Percentiles rank a stretch among this genome's conserved stretches.
Conservation (phyloP, 345 rosid species). For the Geranium brycei region DNA sequence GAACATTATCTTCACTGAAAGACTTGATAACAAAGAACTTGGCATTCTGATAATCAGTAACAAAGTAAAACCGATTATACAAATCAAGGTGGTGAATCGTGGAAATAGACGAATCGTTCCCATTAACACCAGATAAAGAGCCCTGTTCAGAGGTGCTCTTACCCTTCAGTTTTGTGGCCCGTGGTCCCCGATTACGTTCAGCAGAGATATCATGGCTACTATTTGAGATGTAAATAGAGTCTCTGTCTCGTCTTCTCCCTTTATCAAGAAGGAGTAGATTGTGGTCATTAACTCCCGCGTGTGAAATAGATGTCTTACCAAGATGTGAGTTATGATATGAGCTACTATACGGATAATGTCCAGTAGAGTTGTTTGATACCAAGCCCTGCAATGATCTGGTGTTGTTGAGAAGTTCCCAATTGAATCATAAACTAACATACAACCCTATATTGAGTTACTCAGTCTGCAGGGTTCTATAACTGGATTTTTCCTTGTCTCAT, state of each 20-base stretch:
- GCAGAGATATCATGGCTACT: slow-evolving; percentile 52
- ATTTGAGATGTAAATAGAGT: slow-evolving; percentile 47
- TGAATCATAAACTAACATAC: background rate
- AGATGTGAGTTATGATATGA: slow-evolving; percentile 46
- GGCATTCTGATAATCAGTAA: slow-evolving; percentile 53
- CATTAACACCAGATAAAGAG: background rate
- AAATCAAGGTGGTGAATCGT: slow-evolving; percentile 27
- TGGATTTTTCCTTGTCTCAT: too few species aligned
- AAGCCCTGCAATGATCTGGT: slow-evolving; percentile 44
- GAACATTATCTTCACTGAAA: slow-evolving; percentile 94
- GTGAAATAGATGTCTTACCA: slow-evolving; percentile 38
- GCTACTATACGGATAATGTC: slow-evolving; percentile 40
- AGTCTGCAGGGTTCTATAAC: too few species aligned
- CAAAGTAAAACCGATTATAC: slow-evolving; percentile 45
- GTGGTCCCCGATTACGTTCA: slow-evolving; percentile 85
- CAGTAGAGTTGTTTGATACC: slow-evolving; percentile 52
- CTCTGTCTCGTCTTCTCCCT: slow-evolving; percentile 46
- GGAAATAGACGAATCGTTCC: slow-evolving; percentile 29
- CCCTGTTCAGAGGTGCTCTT: slow-evolving; percentile 30
- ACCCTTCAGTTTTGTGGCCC: slow-evolving; percentile 66
- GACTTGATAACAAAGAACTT: slow-evolving; percentile 88
- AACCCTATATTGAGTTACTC: too few species aligned
- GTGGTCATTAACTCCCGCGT: slow-evolving; percentile 33
- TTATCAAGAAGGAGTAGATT: slow-evolving; percentile 53
- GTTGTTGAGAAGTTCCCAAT: slow-evolving; percentile 53